Conservation (phyloP, 73 alveolate genomes). For the Tetrahymena elliotti region DNA sequence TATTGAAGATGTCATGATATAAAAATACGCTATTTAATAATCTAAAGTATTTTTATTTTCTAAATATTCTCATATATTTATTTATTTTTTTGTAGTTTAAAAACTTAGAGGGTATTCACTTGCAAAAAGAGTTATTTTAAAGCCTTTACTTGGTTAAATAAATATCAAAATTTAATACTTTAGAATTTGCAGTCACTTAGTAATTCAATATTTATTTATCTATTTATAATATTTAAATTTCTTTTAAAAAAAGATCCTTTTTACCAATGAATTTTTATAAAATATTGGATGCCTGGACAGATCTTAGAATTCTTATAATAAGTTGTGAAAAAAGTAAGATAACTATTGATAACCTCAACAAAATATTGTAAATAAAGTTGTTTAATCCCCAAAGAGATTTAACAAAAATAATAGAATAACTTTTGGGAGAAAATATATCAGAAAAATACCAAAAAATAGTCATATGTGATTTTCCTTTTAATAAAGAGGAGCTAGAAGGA, state of each 20-base stretch:
- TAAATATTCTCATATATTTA: neutral
- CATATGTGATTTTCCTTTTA: neutral
- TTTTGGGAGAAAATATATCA: neutral
- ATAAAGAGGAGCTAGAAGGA: neutral
- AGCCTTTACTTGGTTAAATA: neutral
- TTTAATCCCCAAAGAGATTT: neutral
- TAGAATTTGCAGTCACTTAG: neutral
- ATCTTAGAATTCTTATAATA: neutral
- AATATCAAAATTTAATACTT: neutral
- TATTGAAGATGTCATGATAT: neutral
- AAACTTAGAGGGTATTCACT: neutral
- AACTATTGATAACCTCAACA: neutral
- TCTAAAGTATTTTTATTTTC: neutral
- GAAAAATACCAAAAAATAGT: neutral
- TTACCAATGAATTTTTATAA: neutral
- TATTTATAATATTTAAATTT: neutral
- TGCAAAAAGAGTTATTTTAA: neutral
- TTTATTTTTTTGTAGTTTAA: neutral
- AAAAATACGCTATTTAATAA: neutral
- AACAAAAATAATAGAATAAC: neutral
- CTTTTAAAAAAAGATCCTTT: neutral
- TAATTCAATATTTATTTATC: neutral
- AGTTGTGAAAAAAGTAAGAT: neutral
- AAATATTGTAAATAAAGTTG: neutral
- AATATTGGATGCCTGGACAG: neutral